Base-by-base conservation (phyloP, 495 filamentous ascomycete genomes). In the Collariella sp. region DNA sequence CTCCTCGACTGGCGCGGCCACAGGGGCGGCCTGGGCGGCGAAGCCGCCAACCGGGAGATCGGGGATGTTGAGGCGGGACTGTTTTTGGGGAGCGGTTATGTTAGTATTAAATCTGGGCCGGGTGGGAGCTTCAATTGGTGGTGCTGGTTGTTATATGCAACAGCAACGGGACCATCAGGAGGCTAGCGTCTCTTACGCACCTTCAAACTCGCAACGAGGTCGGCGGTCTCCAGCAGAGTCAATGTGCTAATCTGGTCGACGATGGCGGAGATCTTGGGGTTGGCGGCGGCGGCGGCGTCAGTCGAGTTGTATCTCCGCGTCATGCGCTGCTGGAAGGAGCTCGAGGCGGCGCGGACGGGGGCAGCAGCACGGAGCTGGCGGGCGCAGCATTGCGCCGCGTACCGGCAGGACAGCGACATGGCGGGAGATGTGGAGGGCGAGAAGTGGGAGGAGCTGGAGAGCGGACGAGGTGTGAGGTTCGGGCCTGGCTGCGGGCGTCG, bases 191-290 rank as follows among this genome's bases (percentile, higher is more conserved):
- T 31, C 41, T 52, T 44, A 19, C 66, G 58, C 64, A 74, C 94
- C 85, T 97, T 99, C 62, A 99, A 74, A 66, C 81, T 87, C 36
- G 90, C 79, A 26, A 99, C 93, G 18, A 99, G 76, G 68, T 96
- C 91, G 38, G 94, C 91, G 7, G 94, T 99, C 79, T 99, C 94
- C 63, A 99, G 72, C 52, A 99, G 77, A 18, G 90, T 99, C 79
- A 99, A 86, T 83, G 89, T 83, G 72, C 90, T 91, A 67, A 99
- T 97, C 70, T 97, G 90, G 72, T 97, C 93, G 54, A 99, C 93
- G 62, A 99, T 97, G 46, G 79, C 79, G 47, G 81, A 61, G 62
- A 99, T 93, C 79, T 97, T 97, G 24, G 93, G 88, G 71, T 85
- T 90, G 52, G 79, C 70, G 18, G 79, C 78, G 50, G 81, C 68